A percentile compares a stretch with the other conserved stretches of the same genome.
Conservation (phyloP, 306 rosid genomes). For the Carpinus viminea region DNA sequence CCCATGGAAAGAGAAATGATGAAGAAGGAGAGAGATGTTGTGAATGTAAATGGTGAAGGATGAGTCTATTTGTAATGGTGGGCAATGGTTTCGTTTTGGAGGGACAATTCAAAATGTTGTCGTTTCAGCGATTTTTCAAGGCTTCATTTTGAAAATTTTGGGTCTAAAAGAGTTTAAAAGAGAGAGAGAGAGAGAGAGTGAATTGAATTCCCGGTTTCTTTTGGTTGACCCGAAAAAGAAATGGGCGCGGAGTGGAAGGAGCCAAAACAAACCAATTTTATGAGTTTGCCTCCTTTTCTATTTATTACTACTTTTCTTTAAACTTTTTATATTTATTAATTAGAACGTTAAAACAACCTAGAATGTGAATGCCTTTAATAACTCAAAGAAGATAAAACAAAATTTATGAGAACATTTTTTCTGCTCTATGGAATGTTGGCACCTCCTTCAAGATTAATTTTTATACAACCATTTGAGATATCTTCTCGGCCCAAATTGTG, state of each 20-base stretch:
- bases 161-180: neutral
- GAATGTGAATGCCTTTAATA: no score
- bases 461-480: no score
- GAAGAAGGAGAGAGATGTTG: neutral
- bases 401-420: no score
- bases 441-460: no score
- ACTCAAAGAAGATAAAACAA: no score
- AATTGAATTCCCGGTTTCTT: neutral
- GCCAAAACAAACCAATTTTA: neutral
- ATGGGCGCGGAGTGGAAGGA: slow-evolving; percentile 9
- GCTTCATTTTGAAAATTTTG: neutral
- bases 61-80: slow-evolving; percentile 1
- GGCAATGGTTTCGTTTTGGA: neutral
- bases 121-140: neutral
- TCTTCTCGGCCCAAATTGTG: no score
- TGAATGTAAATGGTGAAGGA: neutral
- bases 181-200: neutral
- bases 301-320: neutral
- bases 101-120: neutral
- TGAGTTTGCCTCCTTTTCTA: neutral
- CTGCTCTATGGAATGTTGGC: no score
- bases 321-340: no score
- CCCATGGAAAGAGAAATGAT: slow-evolving; percentile 4
- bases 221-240: neutral
- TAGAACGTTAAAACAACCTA: no score